phyloP scores from a whole-genome alignment of 805 yeast genomes.

The Saccharomycopsis microspora region DNA sequence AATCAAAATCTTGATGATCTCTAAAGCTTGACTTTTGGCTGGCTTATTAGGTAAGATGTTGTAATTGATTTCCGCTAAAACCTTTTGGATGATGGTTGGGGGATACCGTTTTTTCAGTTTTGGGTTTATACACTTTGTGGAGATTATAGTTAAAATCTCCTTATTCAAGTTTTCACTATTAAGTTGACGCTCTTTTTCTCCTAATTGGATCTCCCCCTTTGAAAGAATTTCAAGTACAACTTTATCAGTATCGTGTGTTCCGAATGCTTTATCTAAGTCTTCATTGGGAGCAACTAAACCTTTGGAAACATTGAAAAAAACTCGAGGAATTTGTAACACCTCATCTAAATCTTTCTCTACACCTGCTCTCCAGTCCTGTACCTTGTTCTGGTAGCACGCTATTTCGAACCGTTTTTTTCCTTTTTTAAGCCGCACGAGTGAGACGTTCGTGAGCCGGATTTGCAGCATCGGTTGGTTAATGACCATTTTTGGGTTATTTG shows the following conservation, averaged over 20 bases:
- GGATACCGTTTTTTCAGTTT: slow-evolving; percentile 84
- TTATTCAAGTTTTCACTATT: slow-evolving; percentile 64
- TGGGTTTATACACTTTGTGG: slow-evolving; percentile 89
- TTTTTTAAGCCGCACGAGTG: slow-evolving; percentile 81
- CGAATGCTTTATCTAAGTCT: slow-evolving; percentile 64
- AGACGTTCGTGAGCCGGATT: slow-evolving; percentile 86
- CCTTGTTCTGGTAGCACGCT: slow-evolving; percentile 95
- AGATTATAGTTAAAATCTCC: slow-evolving; percentile 71
- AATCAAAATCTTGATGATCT: slow-evolving; percentile 72
- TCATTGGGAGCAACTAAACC: slow-evolving; percentile 89
- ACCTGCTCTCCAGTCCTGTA: slow-evolving; percentile 85
- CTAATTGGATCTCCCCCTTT: slow-evolving; percentile 90
- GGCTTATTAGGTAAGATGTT: slow-evolving; percentile 63
- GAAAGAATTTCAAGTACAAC: slow-evolving; percentile 73
- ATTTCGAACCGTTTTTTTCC: slow-evolving; percentile 89
- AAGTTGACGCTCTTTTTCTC: slow-evolving; percentile 83
- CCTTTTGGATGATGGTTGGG: slow-evolving; percentile 87
- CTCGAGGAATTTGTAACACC: slow-evolving; percentile 92
- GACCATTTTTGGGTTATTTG: slow-evolving; percentile 25
- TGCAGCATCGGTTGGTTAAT: slow-evolving; percentile 86
- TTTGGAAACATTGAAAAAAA: slow-evolving; percentile 83
- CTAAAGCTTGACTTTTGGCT: slow-evolving; percentile 83
- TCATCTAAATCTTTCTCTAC: slow-evolving; percentile 92
- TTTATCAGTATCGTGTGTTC: slow-evolving; percentile 60
- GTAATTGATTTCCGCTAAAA: slow-evolving; percentile 65